These are phyloP conservation scores for Pseudozyma hubeiensis DNA, from an alignment of 1,284 basidiomycete genomes.

Conservation along the genomic window DNA sequence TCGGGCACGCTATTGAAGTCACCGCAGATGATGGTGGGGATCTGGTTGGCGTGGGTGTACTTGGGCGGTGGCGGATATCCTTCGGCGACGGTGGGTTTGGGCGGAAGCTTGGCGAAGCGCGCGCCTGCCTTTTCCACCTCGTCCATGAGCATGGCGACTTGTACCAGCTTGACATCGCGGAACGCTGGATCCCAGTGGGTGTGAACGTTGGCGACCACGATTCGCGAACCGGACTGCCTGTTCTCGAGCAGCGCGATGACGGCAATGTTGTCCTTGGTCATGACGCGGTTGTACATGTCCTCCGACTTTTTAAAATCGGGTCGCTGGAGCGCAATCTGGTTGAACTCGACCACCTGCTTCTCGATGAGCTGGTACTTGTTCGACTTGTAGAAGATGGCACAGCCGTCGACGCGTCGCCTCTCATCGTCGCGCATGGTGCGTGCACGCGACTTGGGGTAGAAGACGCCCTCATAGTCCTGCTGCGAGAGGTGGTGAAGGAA, in stretches of 20 bases:
- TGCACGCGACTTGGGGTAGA: constrained; percentile 92
- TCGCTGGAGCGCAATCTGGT: constrained; percentile 89
- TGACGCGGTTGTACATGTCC: constrained; percentile 99
- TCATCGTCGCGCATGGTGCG: constrained; percentile 92
- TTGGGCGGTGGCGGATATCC: constrained; percentile 72
- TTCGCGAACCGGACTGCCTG: constrained; percentile 83
- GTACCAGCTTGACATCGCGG: constrained; percentile 97
- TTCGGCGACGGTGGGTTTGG: constrained; percentile 72
- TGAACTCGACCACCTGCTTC: constrained; percentile 94
- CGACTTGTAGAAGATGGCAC: constrained; percentile 94
- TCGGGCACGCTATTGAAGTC: constrained; percentile 92
- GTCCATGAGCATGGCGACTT: constrained; percentile 90
- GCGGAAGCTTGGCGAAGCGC: constrained; percentile 85
- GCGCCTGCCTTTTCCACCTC: constrained; percentile 90
- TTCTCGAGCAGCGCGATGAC: constrained; percentile 89
- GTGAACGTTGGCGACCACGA: constrained; percentile 91
- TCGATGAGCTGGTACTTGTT: constrained; percentile 90
- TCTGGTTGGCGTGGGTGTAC: constrained; percentile 85
- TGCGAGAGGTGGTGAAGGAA: constrained; percentile 82
- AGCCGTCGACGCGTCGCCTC: constrained; percentile 90
- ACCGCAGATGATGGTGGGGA: constrained; percentile 89
- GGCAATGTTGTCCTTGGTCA: constrained; percentile 94
- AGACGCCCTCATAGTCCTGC: constrained; percentile 89
- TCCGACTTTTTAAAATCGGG: constrained; percentile 98
- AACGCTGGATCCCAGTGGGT: constrained; percentile 93